phyloP scores from a whole-genome alignment of 1,139 yeast species.

The Arxiozyma telluris region DNA sequence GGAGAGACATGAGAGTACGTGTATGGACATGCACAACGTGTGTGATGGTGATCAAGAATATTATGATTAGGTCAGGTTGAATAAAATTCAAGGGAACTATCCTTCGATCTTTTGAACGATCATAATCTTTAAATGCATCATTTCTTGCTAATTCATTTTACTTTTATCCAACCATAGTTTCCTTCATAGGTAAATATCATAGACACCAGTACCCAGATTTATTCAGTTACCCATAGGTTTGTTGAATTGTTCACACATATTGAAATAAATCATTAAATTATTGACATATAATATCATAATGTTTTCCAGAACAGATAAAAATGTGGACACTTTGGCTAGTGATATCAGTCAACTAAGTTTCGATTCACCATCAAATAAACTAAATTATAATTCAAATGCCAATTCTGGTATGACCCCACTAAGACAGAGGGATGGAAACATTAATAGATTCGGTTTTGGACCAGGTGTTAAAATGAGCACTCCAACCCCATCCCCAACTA shows the following conservation, averaged over 20 bases:
- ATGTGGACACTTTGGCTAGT: slow-evolving; percentile 29
- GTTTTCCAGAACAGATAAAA: slow-evolving; percentile 23
- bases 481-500: slow-evolving; percentile 14
- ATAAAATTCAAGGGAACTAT: background rate
- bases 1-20: no score
- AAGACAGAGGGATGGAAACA: slow-evolving; percentile 9
- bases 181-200: background rate
- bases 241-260: background rate
- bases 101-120: background rate
- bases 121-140: no score
- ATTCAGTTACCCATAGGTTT: background rate
- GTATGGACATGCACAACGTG: background rate
- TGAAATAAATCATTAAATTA: no score
- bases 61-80: no score
- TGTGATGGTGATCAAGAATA: background rate
- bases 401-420: slow-evolving; percentile 12
- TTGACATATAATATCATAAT: slow-evolving; percentile 3
- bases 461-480: slow-evolving; percentile 4
- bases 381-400: background rate
- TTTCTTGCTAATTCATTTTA: no score
- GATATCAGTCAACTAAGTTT: slow-evolving; percentile 29
- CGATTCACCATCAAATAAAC: slow-evolving; percentile 8
- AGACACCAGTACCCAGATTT: background rate
- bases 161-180: background rate
- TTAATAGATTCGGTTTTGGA: slow-evolving; percentile 7